phyloP scores from a whole-genome alignment of 2,329 filamentous ascomycete genomes.

The Sporothrix variecibatus region DNA sequence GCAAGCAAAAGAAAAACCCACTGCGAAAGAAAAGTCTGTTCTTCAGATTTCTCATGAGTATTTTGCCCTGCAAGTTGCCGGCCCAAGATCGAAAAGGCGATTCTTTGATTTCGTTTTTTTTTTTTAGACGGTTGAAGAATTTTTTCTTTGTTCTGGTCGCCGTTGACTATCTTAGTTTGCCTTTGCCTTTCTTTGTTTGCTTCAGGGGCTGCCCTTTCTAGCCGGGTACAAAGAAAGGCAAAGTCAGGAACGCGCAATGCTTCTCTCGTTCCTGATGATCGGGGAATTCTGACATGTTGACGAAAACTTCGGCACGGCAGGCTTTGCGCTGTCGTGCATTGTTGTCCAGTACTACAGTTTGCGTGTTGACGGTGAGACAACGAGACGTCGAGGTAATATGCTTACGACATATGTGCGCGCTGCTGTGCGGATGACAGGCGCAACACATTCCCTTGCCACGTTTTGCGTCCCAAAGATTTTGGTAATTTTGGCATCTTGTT shows the following conservation, averaged over 20 bases:
- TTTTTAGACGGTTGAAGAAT: neutral
- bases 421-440: neutral
- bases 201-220: neutral
- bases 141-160: neutral
- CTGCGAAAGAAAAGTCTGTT: neutral
- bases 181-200: neutral
- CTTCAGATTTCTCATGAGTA: neutral
- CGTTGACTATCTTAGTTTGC: neutral
- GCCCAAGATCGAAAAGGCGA: neutral
- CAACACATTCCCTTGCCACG: neutral
- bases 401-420: neutral
- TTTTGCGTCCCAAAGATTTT: neutral
- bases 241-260: neutral
- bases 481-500: neutral
- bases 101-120: neutral
- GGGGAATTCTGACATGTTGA: neutral
- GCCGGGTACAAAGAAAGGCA: neutral
- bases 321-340: neutral
- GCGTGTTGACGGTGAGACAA: neutral
- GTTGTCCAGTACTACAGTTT: constrained; percentile 1
- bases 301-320: neutral
- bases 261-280: neutral
- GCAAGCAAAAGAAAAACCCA: neutral
- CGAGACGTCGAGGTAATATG: neutral
- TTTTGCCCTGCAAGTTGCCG: constrained; percentile 4